Evolutionary conservation across 495 filamentous ascomycete genomes (phyloP), one percentile per base, ranked within the genome.

Genomic region (Neurospora sp.): DNA sequence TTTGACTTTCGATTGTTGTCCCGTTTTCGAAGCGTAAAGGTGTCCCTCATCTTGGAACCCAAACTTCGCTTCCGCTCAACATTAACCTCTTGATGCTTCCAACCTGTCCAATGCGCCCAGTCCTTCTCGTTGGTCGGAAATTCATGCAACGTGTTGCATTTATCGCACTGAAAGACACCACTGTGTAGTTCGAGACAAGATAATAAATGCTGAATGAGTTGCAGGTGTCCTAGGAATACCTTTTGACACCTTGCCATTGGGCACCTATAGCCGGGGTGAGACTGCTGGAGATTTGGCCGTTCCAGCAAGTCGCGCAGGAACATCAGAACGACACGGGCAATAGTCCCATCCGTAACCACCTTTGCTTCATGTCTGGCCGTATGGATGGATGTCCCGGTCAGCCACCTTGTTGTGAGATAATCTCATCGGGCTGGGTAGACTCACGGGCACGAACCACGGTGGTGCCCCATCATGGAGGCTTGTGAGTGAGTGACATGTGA

Each of bases 91-190:
- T 74, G 77, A 11, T 72, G 69, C 73, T 73, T 80, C 77, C 77
- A 80, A 17, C 77, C 78, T 3, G 71, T 59, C 78, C 79, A 82
- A 15, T 78, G 74, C 28, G 76, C 73, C 80, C 80, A 82, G 54
- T 80, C 80, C 73, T 82, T 81, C 73, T 82, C 80, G 77, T 76
- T 76, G 54, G 80, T 80, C 37, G 80, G 80, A 42, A 82, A 78
- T 69, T 74, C 59, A 69, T 82, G 80, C 70, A 73, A 78, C 73
- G 72, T 71, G 71, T 70, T 76, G 70, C 80, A 82, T 69, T 78
- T 79, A 74, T 81, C 78, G 75, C 80, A 82, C 71, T 78, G 74
- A 38, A 82, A 82, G 70, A 76, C 73, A 73, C 79, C 78, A 43
- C 66, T 77, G 10, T 74, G 70, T 19, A 82, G 71, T 71, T 80